These are phyloP conservation scores for Leccinum variicolor DNA, from an alignment of 768 basidiomycete species.

Conservation along the genomic window DNA sequence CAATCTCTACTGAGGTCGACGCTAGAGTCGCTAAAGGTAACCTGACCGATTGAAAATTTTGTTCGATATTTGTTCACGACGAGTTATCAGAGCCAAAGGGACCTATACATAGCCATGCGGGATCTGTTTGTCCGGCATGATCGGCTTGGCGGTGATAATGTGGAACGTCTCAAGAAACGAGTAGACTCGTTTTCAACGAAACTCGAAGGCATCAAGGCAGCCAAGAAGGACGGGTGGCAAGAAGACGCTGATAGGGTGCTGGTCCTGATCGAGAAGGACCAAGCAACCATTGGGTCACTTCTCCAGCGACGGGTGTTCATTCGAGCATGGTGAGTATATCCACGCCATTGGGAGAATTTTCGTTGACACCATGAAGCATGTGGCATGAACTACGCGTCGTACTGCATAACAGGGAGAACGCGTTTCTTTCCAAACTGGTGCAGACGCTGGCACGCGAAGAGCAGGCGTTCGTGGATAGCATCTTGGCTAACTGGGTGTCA, in stretches of 20 bases:
- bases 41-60: neutral
- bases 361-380: constrained; percentile 49
- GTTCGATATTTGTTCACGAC: constrained; percentile 9
- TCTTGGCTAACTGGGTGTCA: constrained; percentile 71
- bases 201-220: constrained; percentile 67
- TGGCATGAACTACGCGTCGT: constrained; percentile 97
- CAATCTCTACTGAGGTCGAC: constrained; percentile 61
- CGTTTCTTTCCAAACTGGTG: constrained; percentile 69
- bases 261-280: constrained; percentile 77
- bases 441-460: constrained; percentile 76
- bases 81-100: constrained; percentile 60
- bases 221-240: constrained; percentile 81
- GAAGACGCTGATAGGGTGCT: constrained; percentile 78
- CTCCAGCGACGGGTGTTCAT: constrained; percentile 83
- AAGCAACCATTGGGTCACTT: constrained; percentile 70
- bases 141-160: constrained; percentile 83
- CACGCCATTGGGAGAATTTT: neutral
- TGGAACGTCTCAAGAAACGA: constrained; percentile 83
- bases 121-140: constrained; percentile 87
- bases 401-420: constrained; percentile 86
- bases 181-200: constrained; percentile 74
- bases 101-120: constrained; percentile 82
- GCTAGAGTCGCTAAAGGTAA: constrained; percentile 74
- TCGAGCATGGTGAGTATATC: constrained; percentile 65
- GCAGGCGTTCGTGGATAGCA: constrained; percentile 58